Evolutionary conservation across 2,329 filamentous ascomycete species (phyloP), one percentile per base, ranked within the genome.

Genomic region (Paecilomyces variotii): DNA sequence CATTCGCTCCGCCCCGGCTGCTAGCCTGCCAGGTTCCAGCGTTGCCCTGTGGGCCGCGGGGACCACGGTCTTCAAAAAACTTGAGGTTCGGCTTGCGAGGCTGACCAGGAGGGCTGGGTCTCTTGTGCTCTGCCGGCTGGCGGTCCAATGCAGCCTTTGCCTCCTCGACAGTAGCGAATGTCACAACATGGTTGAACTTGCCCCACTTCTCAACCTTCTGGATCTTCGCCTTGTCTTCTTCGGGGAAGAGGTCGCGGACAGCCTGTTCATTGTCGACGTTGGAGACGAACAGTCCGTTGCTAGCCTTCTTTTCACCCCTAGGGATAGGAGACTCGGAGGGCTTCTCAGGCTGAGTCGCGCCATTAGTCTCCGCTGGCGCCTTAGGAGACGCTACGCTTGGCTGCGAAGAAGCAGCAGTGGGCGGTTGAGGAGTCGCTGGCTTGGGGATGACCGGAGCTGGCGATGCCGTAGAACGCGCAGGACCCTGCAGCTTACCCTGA

Each of bases 281-380:
- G 78, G 89, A 90, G 61, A 99, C 87, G 74, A 97, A 99, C 24
- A 99, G 83, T 54, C 90, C 93, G 67, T 91, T 87, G 65, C 88
- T 90, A 65, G 83, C 85, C 68, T 91, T 83, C 68, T 78, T 82
- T 5, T 82, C 82, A 3, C 77, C 65, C 72, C 85, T 87, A 62
- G 89, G 85, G 19, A 77, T 71, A 55, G 87, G 67, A 6, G 72
- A 73, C 35, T 78, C 75, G 9, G 67, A 61, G 11, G 70, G 59
- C 61, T 74, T 76, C 55, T 78, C 75, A 0, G 76, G 74, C 54
- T 80, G 79, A 14, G 73, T 68, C 19, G 80, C 76, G 59, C 83
- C 83, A 61, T 85, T 86, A 11, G 72, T 69, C 39, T 76, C 75
- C 7, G 39, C n/a, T 3, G 80, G 78, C 10, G 79, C 84, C 58